A percentile compares a stretch with the other conserved stretches of the same genome.
Evolutionary conservation across 257 asterid species (phyloP).

Genomic region (Datura wrightii): DNA sequence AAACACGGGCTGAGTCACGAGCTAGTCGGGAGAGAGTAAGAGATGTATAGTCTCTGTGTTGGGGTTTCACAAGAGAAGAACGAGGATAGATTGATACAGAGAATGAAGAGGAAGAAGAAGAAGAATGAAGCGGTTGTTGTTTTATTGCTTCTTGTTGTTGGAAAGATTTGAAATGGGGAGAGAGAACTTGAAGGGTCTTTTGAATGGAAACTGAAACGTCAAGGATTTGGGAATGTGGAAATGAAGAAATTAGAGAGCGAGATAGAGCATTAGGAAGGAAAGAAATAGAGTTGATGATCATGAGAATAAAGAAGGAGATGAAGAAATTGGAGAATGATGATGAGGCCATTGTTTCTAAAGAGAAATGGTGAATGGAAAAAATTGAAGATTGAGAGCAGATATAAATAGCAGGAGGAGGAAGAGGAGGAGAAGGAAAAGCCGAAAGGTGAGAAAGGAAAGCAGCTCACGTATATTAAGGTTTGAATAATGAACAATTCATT

Average conservation of each 20-base stretch:
- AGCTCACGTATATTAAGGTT: not conserved
- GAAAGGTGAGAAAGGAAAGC: not conserved
- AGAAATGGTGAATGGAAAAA: not conserved
- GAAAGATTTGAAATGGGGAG: not conserved
- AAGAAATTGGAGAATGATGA: not conserved
- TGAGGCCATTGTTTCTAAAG: not conserved
- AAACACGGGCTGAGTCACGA: conserved; percentile 10
- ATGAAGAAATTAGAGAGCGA: not conserved
- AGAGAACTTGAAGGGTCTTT: not conserved
- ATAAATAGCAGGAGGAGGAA: not conserved
- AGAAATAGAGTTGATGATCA: not conserved
- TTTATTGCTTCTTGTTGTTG: not conserved
- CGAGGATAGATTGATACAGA: not conserved
- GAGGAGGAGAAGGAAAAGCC: conserved; percentile 1
- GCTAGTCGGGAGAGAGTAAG: conserved; percentile 9
- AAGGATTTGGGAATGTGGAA: not conserved
- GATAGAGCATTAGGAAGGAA: not conserved
- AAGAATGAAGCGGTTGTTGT: not conserved
- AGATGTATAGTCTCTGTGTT: not conserved
- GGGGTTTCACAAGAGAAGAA: not conserved
- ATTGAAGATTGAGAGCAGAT: not conserved
- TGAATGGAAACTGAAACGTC: not conserved
- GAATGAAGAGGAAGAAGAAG: not conserved
- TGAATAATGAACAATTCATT: not conserved
- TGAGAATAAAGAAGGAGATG: not conserved